A percentile compares a stretch with the other conserved stretches of the same genome.
Conservation (phyloP, 139 green algal genomes). For the Protoeuglena noctilucae region DNA sequence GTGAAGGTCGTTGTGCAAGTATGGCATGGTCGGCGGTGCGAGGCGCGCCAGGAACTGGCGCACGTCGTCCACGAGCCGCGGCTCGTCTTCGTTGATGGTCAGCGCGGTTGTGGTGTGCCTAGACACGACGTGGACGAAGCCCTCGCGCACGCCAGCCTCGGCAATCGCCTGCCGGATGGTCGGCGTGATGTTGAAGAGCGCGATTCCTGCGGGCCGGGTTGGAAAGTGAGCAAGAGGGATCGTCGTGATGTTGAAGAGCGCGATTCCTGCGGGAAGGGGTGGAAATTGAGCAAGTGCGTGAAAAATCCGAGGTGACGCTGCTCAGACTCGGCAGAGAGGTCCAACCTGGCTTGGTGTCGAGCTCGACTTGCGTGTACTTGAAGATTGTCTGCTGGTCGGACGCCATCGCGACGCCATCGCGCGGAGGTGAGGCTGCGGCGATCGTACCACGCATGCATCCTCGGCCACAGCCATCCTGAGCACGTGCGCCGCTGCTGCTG, state of each 20-base stretch:
- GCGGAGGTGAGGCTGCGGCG: too few relatives aligned
- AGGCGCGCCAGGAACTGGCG: constrained; percentile 25
- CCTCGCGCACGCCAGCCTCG: constrained; percentile 25
- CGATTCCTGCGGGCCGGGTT: too few relatives aligned
- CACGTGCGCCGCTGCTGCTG: too few relatives aligned
- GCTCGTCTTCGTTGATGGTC: constrained; percentile 60
- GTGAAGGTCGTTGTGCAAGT: constrained; percentile 74
- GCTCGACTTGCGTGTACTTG: constrained; percentile 20
- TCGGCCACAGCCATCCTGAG: too few relatives aligned
- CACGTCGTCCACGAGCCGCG: constrained; percentile 56
- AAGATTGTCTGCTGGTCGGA: too few relatives aligned
- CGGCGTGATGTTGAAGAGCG: constrained; percentile 35
- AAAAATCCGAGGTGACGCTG: too few relatives aligned
- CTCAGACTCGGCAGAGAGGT: too few relatives aligned
- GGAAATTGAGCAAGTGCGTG: too few relatives aligned
- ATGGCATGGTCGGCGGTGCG: constrained; percentile 36
- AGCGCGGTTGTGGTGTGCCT: constrained; percentile 52
- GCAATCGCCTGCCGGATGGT: constrained; percentile 20
- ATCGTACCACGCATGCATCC: too few relatives aligned
- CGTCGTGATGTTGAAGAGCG: constrained; percentile 35
- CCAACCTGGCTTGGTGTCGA: constrained; percentile 22
- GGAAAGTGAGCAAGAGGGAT: too few relatives aligned
- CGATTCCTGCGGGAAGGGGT: too few relatives aligned
- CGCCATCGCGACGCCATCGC: too few relatives aligned
- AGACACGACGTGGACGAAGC: constrained; percentile 42